A percentile compares a stretch with the other conserved stretches of the same genome.
These are phyloP conservation scores for Coniferiporia weirii DNA, from an alignment of 1,284 basidiomycete genomes.

Conservation along the genomic window DNA sequence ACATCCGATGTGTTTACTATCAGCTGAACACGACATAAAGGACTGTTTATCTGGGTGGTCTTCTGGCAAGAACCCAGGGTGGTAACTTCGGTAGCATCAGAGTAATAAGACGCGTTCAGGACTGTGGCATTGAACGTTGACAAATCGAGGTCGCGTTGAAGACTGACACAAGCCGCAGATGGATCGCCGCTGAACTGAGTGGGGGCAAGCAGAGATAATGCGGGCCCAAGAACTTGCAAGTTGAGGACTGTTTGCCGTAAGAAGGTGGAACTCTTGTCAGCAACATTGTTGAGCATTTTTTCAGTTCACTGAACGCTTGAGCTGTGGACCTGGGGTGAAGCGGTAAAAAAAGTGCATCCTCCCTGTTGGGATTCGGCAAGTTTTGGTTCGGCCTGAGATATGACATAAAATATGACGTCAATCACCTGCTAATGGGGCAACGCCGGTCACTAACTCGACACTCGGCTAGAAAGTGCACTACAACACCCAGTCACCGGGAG, in stretches of 20 bases:
- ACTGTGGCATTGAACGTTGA: constrained; percentile 13
- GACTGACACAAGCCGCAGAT: not conserved
- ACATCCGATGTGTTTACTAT: constrained; percentile 3
- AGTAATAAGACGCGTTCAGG: constrained; percentile 6
- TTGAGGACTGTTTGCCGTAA: not conserved
- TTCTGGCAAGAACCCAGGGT: constrained; percentile 15
- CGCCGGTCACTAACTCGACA: too few relatives aligned
- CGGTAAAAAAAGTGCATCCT: too few relatives aligned
- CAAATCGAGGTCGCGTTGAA: not conserved
- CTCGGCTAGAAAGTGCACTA: too few relatives aligned
- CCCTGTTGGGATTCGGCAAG: too few relatives aligned
- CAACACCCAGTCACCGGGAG: too few relatives aligned
- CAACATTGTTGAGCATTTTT: not conserved
- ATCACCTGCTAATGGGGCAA: too few relatives aligned
- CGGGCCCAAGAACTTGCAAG: constrained; percentile 1
- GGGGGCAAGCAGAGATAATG: not conserved
- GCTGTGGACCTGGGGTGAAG: too few relatives aligned
- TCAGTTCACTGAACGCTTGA: not conserved
- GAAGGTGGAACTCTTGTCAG: not conserved
- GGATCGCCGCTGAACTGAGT: not conserved
- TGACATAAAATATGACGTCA: too few relatives aligned
- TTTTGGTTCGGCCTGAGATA: too few relatives aligned
- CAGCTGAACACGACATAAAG: constrained; percentile 13
- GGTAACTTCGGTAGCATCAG: not conserved
- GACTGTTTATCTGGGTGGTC: constrained; percentile 20